Evolutionary conservation across 2,329 filamentous ascomycete species (phyloP).

Genomic region (Penicillium sp.): DNA sequence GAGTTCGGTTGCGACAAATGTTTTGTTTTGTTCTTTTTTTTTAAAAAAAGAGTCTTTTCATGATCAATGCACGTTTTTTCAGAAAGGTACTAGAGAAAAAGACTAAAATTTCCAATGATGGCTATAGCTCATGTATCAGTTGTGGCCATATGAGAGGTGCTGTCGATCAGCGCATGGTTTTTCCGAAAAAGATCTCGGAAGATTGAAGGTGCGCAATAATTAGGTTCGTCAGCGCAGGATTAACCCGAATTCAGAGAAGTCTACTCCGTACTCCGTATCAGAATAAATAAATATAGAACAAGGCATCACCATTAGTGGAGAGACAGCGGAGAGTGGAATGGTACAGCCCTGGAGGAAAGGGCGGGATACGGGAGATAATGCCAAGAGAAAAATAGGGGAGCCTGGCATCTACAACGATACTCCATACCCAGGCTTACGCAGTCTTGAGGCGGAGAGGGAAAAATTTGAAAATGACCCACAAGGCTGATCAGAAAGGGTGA

Average conservation of each 20-base stretch:
- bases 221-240: not conserved
- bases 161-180: not conserved
- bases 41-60: not conserved
- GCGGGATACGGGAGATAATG: conserved; percentile 1
- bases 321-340: not conserved
- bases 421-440: not conserved
- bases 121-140: not conserved
- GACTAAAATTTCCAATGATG: not conserved
- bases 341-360: not conserved
- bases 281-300: conserved; percentile 6
- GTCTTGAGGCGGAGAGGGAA: conserved; percentile 1
- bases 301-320: not conserved
- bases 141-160: not conserved
- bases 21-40: not conserved
- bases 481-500: conserved; percentile 9
- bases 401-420: not conserved
- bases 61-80: not conserved
- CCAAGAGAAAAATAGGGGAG: conserved; percentile 9
- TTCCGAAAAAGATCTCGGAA: not conserved
- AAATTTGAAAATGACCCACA: conserved; percentile 7
- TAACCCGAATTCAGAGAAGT: not conserved
- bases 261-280: not conserved
- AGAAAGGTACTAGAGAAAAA: no score
- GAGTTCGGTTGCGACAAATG: not conserved
- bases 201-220: not conserved